Evolutionary conservation across 1,284 basidiomycete species (phyloP).

Genomic region (Cryptococcus sp.): DNA sequence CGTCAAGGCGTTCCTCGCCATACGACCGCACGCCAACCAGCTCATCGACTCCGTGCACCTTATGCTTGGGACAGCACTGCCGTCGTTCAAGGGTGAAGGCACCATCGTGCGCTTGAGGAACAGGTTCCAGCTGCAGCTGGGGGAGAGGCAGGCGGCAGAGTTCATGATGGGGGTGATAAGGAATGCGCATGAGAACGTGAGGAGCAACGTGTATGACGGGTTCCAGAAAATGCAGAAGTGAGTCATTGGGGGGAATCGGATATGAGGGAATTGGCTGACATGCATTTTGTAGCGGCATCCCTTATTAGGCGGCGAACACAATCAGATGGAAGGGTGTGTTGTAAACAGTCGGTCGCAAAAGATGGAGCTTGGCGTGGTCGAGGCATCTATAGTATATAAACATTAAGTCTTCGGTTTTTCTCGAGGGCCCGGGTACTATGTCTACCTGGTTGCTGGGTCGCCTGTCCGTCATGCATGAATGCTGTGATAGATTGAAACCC

Average conservation of each 20-base stretch:
- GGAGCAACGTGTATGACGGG: constrained; percentile 89
- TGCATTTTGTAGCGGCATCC: constrained; percentile 28
- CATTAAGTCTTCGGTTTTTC: too few relatives aligned
- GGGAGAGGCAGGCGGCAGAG: constrained; percentile 86
- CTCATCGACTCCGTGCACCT: constrained; percentile 82
- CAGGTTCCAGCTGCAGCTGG: constrained; percentile 77
- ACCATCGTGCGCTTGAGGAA: constrained; percentile 85
- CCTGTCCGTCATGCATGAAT: too few relatives aligned
- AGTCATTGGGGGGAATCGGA: constrained; percentile 31
- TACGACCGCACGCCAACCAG: constrained; percentile 85
- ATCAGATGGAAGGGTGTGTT: background rate
- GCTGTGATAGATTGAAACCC: too few relatives aligned
- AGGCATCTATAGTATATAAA: too few relatives aligned
- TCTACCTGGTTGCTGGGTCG: too few relatives aligned
- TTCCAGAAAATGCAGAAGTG: constrained; percentile 54
- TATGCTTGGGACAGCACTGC: constrained; percentile 92
- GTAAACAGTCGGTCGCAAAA: too few relatives aligned
- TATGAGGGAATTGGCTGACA: background rate
- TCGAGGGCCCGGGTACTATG: too few relatives aligned
- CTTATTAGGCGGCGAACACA: constrained; percentile 24
- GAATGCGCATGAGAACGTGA: constrained; percentile 91
- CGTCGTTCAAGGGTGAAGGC: constrained; percentile 92
- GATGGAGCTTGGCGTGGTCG: too few relatives aligned
- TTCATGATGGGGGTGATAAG: constrained; percentile 84
- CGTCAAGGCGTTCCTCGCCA: constrained; percentile 92